These are phyloP conservation scores for Trichophyton rubrum DNA, from an alignment of 2,329 filamentous ascomycete species.

Conservation along the genomic window DNA sequence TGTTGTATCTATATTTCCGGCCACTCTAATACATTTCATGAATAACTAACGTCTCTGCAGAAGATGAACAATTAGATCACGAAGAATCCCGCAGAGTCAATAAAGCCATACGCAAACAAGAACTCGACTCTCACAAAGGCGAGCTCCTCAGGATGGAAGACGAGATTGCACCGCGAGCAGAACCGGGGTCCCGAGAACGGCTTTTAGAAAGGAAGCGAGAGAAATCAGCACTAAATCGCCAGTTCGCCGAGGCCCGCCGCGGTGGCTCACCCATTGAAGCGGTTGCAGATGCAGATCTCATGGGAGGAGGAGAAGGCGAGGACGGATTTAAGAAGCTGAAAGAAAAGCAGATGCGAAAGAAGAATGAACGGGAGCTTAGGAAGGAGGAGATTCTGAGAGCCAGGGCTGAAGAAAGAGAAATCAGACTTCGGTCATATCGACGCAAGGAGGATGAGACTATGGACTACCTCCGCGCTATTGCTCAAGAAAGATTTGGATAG, in stretches of 20 bases:
- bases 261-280: slow-evolving; percentile 52
- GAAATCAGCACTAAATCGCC: slow-evolving; percentile 57
- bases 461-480: slow-evolving; percentile 65
- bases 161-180: slow-evolving; percentile 70
- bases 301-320: slow-evolving; percentile 52
- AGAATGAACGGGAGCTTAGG: slow-evolving; percentile 70
- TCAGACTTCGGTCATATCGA: slow-evolving; percentile 55
- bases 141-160: slow-evolving; percentile 39
- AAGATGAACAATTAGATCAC: slow-evolving; percentile 33
- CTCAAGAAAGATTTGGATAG: slow-evolving; percentile 63
- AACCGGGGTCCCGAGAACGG: slow-evolving; percentile 69
- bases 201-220: slow-evolving; percentile 74
- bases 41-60: slow-evolving; percentile 18
- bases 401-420: slow-evolving; percentile 65
- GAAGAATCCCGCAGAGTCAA: slow-evolving; percentile 52
- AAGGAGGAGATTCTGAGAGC: slow-evolving; percentile 70
- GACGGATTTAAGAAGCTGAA: slow-evolving; percentile 56
- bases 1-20: slow-evolving; percentile 12
- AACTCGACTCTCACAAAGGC: slow-evolving; percentile 35
- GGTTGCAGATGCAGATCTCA: slow-evolving; percentile 61
- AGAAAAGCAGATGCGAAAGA: slow-evolving; percentile 55
- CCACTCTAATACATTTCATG: slow-evolving; percentile 9
- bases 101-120: slow-evolving; percentile 54
- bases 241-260: slow-evolving; percentile 50
- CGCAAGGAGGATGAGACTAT: slow-evolving; percentile 76